A percentile compares a stretch with the other conserved stretches of the same genome.
Evolutionary conservation across 2,329 filamentous ascomycete species (phyloP).

Genomic region (Botrytis paeoniae): DNA sequence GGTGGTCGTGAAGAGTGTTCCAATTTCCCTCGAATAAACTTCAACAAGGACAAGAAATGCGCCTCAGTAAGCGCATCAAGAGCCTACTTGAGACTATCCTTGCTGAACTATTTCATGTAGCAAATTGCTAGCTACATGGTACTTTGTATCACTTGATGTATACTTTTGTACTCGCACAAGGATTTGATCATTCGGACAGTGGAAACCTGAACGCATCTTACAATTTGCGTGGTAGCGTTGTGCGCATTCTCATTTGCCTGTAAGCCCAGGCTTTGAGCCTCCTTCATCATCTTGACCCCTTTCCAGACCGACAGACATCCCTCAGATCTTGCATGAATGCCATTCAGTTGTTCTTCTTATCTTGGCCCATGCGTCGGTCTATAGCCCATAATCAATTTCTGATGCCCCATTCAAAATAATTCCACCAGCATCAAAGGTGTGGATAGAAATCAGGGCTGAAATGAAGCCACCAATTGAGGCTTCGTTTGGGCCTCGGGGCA

Average conservation of each 20-base stretch:
- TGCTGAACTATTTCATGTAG: not conserved
- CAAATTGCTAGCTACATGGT: not conserved
- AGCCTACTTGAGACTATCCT: not conserved
- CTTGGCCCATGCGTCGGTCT: not conserved
- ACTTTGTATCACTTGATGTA: not conserved
- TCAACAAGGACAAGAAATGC: not conserved
- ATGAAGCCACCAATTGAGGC: not conserved
- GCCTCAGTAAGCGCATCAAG: not conserved
- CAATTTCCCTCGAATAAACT: not conserved
- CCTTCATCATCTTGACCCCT: not conserved
- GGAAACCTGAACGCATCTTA: not conserved
- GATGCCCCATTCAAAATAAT: not conserved
- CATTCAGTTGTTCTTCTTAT: not conserved
- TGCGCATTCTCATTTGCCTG: not conserved
- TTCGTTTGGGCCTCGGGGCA: not conserved
- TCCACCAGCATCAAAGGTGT: not conserved
- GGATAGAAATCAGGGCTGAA: slow-evolving; percentile 1
- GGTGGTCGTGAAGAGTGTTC: too few relatives aligned
- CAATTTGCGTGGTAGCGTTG: not conserved
- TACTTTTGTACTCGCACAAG: not conserved
- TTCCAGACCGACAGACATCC: not conserved
- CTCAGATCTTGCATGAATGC: not conserved
- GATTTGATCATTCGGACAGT: not conserved
- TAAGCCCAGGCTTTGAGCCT: not conserved
- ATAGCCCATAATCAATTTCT: not conserved